These are phyloP conservation scores for Sclerotinia nivalis DNA, from an alignment of 2,329 filamentous ascomycete genomes.

Conservation along the genomic window DNA sequence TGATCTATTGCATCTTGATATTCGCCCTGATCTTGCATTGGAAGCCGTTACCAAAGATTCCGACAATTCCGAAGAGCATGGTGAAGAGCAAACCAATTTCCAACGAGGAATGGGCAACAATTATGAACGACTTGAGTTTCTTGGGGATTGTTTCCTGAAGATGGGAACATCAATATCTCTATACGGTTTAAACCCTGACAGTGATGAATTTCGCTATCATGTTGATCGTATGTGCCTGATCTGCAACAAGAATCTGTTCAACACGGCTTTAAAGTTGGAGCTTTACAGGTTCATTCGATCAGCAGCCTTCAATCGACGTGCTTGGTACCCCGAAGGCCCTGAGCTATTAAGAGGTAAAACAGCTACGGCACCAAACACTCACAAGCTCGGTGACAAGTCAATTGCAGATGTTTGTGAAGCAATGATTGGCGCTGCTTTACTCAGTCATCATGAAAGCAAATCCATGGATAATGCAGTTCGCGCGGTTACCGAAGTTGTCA, in stretches of 20 bases:
- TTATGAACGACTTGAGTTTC: slow-evolving; percentile 90
- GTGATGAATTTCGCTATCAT: slow-evolving; percentile 84
- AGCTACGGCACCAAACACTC: slow-evolving; percentile 55
- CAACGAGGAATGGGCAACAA: slow-evolving; percentile 88
- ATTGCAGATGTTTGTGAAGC: slow-evolving; percentile 95
- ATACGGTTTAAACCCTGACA: slow-evolving; percentile 72
- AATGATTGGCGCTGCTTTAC: slow-evolving; percentile 81
- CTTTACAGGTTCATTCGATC: slow-evolving; percentile 78
- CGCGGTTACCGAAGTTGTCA: slow-evolving; percentile 69
- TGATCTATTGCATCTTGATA: slow-evolving; percentile 59
- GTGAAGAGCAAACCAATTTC: slow-evolving; percentile 67
- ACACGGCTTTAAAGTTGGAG: slow-evolving; percentile 67
- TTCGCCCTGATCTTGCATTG: slow-evolving; percentile 70
- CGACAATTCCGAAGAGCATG: slow-evolving; percentile 76
- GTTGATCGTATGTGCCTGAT: slow-evolving; percentile 87
- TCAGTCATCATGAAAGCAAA: slow-evolving; percentile 47
- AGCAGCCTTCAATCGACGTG: slow-evolving; percentile 71
- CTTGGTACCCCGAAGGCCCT: slow-evolving; percentile 85
- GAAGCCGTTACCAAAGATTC: slow-evolving; percentile 93
- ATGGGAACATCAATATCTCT: slow-evolving; percentile 91
- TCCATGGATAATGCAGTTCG: slow-evolving; percentile 59
- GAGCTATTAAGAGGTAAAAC: slow-evolving; percentile 72
- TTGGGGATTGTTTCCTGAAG: slow-evolving; percentile 93
- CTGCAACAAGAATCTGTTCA: slow-evolving; percentile 87
- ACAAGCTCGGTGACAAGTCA: slow-evolving; percentile 80